phyloP scores from a whole-genome alignment of 768 basidiomycete species.

The Hericium rajendrae region DNA sequence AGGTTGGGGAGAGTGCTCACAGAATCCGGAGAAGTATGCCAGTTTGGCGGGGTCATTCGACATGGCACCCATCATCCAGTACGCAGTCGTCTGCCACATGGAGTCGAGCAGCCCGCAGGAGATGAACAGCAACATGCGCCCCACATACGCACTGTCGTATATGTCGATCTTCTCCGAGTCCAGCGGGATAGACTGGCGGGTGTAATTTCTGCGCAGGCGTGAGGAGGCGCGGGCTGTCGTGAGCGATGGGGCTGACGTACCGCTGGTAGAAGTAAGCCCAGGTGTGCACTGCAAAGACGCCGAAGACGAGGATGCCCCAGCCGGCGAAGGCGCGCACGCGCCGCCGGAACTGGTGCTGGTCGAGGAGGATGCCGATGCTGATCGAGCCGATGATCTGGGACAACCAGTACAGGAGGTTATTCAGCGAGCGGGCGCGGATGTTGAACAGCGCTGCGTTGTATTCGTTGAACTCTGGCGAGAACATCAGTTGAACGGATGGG shows the following conservation, averaged over 20 bases:
- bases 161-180: slow-evolving; percentile 48
- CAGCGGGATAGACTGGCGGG: slow-evolving; percentile 37
- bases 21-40: slow-evolving; percentile 74
- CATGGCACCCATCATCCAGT: slow-evolving; percentile 83
- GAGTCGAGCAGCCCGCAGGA: slow-evolving; percentile 70
- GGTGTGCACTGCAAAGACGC: slow-evolving; percentile 61
- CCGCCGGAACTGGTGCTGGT: slow-evolving; percentile 43
- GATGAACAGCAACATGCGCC: slow-evolving; percentile 53
- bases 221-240: background rate
- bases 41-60: slow-evolving; percentile 74
- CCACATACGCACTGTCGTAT: slow-evolving; percentile 41
- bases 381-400: slow-evolving; percentile 71
- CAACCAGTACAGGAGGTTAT: slow-evolving; percentile 73
- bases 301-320: slow-evolving; percentile 49
- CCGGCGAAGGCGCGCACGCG: slow-evolving; percentile 64
- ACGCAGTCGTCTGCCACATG: slow-evolving; percentile 79
- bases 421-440: slow-evolving; percentile 68
- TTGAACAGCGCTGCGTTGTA: slow-evolving; percentile 73
- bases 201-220: slow-evolving; percentile 38
- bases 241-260: slow-evolving; percentile 26
- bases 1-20: slow-evolving; percentile 23
- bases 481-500: background rate
- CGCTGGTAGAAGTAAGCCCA: slow-evolving; percentile 75
- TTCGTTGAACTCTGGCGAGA: slow-evolving; percentile 56
- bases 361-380: slow-evolving; percentile 60